Evolutionary conservation across 805 yeast species (phyloP).

Genomic region (Yarrowia hollandica): DNA sequence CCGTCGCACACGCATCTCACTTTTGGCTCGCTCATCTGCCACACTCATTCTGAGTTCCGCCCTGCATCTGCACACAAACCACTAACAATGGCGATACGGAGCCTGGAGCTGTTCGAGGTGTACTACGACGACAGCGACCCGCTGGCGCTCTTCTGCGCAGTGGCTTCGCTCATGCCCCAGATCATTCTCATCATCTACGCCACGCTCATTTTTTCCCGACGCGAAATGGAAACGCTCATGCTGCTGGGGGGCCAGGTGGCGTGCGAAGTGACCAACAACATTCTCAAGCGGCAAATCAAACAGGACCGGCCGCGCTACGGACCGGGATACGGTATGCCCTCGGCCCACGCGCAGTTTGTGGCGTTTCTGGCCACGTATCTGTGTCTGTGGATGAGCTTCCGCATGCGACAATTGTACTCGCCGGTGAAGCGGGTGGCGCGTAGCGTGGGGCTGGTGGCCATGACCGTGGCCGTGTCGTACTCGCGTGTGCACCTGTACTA

Average conservation of each 20-base stretch:
- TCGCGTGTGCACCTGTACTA: conserved; percentile 79
- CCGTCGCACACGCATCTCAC: too few relatives aligned
- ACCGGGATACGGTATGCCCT: conserved; percentile 90
- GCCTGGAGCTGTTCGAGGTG: conserved; percentile 78
- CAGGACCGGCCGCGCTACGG: conserved; percentile 69
- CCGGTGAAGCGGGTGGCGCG: conserved; percentile 37
- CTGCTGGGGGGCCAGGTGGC: conserved; percentile 82
- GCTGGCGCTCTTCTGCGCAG: conserved; percentile 62
- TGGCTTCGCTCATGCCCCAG: conserved; percentile 79
- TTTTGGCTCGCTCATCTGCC: too few relatives aligned
- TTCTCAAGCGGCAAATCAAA: conserved; percentile 61
- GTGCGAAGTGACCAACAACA: conserved; percentile 70
- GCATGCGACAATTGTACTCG: conserved; percentile 39
- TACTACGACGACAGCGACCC: conserved; percentile 68
- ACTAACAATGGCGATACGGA: conserved; percentile 28
- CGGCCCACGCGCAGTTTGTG: conserved; percentile 96
- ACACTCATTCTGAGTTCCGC: background rate
- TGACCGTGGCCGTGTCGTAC: conserved; percentile 52
- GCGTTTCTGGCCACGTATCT: conserved; percentile 61
- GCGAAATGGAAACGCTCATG: conserved; percentile 83
- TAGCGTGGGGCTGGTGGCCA: conserved; percentile 31
- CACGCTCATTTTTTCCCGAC: conserved; percentile 76
- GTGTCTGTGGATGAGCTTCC: conserved; percentile 39
- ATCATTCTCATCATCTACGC: conserved; percentile 73
- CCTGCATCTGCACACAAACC: conserved; percentile 17